Evolutionary conservation across 2,329 filamentous ascomycete species (phyloP).

Genomic region (Leptoxyphium fumago): DNA sequence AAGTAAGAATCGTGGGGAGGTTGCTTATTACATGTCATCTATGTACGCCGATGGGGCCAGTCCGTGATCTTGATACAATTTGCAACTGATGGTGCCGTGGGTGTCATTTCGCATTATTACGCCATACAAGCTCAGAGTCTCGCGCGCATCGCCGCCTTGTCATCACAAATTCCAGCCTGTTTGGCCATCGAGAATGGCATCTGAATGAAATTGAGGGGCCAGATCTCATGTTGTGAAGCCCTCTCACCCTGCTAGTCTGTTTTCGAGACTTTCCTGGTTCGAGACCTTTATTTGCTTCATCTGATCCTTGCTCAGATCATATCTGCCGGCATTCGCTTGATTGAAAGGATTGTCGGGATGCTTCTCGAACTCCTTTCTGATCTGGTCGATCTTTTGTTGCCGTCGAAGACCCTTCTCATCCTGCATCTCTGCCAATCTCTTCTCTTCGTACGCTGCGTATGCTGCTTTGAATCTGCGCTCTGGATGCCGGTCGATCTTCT

Average conservation of each 20-base stretch:
- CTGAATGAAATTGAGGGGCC: too few species aligned
- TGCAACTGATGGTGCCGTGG: too few species aligned
- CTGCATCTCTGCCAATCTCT: conserved; percentile 72
- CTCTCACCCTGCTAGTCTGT: conserved; percentile 36
- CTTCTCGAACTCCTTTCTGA: conserved; percentile 88
- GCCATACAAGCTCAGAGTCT: too few species aligned
- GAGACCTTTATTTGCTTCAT: conserved; percentile 44
- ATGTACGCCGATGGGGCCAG: too few species aligned
- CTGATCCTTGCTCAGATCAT: conserved; percentile 70
- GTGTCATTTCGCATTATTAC: too few species aligned
- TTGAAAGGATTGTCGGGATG: conserved; percentile 93
- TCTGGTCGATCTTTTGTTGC: conserved; percentile 71
- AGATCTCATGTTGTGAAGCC: not conserved
- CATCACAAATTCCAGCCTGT: too few species aligned
- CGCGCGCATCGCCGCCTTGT: too few species aligned
- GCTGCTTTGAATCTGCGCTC: conserved; percentile 80
- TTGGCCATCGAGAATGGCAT: too few species aligned
- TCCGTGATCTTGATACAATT: too few species aligned
- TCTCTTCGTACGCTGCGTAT: conserved; percentile 67
- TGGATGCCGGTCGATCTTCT: conserved; percentile 76
- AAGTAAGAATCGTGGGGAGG: too few species aligned
- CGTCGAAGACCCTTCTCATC: conserved; percentile 65
- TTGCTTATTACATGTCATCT: too few species aligned
- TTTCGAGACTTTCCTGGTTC: conserved; percentile 63
- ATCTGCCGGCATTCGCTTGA: conserved; percentile 53